These are phyloP conservation scores for Cantharellus anzutake DNA, from an alignment of 768 basidiomycete species.

Conservation along the genomic window DNA sequence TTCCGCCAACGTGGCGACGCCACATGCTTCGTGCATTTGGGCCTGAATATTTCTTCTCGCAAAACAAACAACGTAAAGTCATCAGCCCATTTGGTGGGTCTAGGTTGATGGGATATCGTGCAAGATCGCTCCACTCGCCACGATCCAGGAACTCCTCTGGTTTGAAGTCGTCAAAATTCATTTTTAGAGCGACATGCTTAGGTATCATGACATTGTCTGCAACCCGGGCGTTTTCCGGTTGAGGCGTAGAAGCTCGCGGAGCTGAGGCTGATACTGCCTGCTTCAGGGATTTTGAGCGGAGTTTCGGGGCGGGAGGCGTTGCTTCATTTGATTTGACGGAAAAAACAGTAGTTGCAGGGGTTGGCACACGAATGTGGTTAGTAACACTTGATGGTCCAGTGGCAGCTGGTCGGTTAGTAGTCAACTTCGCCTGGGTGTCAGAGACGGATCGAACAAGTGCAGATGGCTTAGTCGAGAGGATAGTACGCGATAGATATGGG, in stretches of 20 bases:
- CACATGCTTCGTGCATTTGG: conserved; percentile 10
- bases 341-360: too few species aligned
- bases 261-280: neutral
- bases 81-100: conserved; percentile 6
- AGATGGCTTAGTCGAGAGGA: too few species aligned
- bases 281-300: neutral
- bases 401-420: too few species aligned
- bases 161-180: conserved; percentile 6
- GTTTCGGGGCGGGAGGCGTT: neutral
- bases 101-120: conserved; percentile 5
- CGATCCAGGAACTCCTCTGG: conserved; percentile 4
- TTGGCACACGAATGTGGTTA: too few species aligned
- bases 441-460: too few species aligned
- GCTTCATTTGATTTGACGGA: too few species aligned
- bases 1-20: conserved; percentile 8
- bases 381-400: too few species aligned
- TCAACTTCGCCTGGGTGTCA: too few species aligned
- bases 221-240: conserved; percentile 1
- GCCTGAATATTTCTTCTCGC: conserved; percentile 8
- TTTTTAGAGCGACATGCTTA: conserved; percentile 3
- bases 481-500: too few species aligned
- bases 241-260: conserved; percentile 1
- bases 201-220: conserved; percentile 7
- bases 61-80: conserved; percentile 8
- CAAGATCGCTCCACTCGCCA: conserved; percentile 3